Percentiles rank a stretch among this genome's conserved stretches.
Conservation (phyloP, 2,329 filamentous ascomycete species). For the Pestalotiopsis sp. region DNA sequence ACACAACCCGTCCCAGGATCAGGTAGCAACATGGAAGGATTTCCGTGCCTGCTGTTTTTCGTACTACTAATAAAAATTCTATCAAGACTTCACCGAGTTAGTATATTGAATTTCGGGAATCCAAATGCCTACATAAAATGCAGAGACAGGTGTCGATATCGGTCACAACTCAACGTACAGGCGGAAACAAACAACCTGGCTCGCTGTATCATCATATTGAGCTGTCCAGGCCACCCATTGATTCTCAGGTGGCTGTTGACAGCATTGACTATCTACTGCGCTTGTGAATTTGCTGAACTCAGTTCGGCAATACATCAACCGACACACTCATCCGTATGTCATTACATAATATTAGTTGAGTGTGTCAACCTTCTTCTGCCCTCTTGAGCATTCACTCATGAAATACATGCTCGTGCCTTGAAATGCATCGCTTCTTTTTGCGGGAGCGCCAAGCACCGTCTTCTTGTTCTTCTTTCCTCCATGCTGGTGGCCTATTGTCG, state of each 20-base stretch:
- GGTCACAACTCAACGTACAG: neutral
- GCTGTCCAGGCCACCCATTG: neutral
- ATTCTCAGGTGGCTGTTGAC: neutral
- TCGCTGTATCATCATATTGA: neutral
- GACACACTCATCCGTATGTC: neutral
- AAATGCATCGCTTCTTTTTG: neutral
- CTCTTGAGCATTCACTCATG: neutral
- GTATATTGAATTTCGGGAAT: neutral
- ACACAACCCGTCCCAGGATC: too few relatives aligned
- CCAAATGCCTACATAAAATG: neutral
- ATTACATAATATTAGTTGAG: slow-evolving; percentile 1
- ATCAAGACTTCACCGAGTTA: too few relatives aligned
- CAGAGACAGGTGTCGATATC: neutral
- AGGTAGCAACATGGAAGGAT: neutral
- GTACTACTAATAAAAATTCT: neutral
- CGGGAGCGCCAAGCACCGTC: neutral
- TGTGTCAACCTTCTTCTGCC: neutral
- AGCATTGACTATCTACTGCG: neutral
- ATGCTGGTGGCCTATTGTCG: neutral
- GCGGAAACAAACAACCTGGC: neutral
- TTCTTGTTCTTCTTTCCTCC: neutral
- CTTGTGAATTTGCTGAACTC: neutral
- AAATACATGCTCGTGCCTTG: neutral
- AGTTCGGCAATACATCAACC: neutral
- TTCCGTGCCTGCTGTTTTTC: neutral